Evolutionary conservation across 2,329 filamentous ascomycete species (phyloP).

Genomic region (Alternaria incomplexa): DNA sequence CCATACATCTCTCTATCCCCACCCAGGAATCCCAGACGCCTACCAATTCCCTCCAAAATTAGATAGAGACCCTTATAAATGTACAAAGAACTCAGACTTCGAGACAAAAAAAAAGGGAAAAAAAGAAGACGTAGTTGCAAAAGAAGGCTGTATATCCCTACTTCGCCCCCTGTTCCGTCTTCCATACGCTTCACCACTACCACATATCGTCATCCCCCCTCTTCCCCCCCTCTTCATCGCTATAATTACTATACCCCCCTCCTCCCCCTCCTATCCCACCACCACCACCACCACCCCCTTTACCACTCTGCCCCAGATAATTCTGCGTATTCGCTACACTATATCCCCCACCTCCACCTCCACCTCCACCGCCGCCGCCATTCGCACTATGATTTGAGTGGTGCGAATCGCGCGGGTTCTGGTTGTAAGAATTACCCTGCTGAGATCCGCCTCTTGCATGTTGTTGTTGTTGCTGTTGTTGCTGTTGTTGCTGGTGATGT

Average conservation of each 20-base stretch:
- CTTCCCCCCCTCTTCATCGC: conserved; percentile 38
- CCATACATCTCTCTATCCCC: neutral
- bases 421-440: conserved; percentile 22
- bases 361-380: conserved; percentile 24
- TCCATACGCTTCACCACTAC: conserved; percentile 20
- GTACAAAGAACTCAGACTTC: too few relatives aligned
- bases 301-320: conserved; percentile 41
- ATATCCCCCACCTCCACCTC: conserved; percentile 34
- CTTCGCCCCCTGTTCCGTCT: neutral
- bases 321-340: conserved; percentile 46
- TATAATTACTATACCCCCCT: conserved; percentile 33
- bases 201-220: conserved; percentile 49
- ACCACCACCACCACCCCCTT: conserved; percentile 2
- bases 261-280: conserved; percentile 6
- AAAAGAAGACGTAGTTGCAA: neutral
- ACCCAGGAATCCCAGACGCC: neutral
- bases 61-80: too few relatives aligned
- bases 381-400: conserved; percentile 39
- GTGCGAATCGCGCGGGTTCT: conserved; percentile 40
- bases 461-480: neutral
- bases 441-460: conserved; percentile 13
- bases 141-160: conserved; percentile 1
- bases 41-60: too few relatives aligned
- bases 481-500: neutral
- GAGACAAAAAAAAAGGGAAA: too few relatives aligned